Conservation (phyloP, 2,329 filamentous ascomycete genomes). For the Neonectria punicea region DNA sequence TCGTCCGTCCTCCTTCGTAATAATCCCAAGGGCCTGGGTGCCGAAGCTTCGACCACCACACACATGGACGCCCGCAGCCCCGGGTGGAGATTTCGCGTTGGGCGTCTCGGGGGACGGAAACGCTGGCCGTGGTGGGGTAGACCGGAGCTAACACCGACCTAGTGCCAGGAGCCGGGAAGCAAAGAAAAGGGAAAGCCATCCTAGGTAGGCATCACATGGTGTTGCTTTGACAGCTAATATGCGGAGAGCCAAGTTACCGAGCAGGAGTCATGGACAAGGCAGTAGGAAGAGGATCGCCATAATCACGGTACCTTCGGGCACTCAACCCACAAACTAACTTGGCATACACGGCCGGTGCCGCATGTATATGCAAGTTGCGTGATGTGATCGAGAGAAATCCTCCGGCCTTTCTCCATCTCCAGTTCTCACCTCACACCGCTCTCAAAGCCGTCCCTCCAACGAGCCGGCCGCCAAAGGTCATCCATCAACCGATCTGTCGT, state of each 20-base stretch:
- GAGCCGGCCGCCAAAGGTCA: constrained; percentile 4
- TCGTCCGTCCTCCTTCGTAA: neutral
- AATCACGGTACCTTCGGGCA: neutral
- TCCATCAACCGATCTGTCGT: neutral
- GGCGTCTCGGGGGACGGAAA: constrained; percentile 7
- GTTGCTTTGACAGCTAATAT: neutral
- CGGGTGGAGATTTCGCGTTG: constrained; percentile 3
- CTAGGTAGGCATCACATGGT: neutral
- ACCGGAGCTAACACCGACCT: neutral
- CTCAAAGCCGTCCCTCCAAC: constrained; percentile 9
- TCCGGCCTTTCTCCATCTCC: neutral
- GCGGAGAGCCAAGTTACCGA: neutral
- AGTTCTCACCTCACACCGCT: constrained; percentile 9
- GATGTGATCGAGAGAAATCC: constrained; percentile 13
- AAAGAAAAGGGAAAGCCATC: neutral
- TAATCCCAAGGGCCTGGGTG: constrained; percentile 4
- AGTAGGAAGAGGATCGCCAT: neutral
- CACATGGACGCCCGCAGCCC: constrained; percentile 7
- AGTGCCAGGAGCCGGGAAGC: constrained; percentile 1
- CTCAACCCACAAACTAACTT: neutral
- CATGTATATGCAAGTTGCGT: constrained; percentile 6
- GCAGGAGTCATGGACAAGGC: neutral
- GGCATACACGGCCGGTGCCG: neutral
- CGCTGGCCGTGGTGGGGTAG: constrained; percentile 9
- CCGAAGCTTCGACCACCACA: constrained; percentile 4